Base-by-base conservation (phyloP, 768 basidiomycete genomes). In the Suillus brevipes region DNA sequence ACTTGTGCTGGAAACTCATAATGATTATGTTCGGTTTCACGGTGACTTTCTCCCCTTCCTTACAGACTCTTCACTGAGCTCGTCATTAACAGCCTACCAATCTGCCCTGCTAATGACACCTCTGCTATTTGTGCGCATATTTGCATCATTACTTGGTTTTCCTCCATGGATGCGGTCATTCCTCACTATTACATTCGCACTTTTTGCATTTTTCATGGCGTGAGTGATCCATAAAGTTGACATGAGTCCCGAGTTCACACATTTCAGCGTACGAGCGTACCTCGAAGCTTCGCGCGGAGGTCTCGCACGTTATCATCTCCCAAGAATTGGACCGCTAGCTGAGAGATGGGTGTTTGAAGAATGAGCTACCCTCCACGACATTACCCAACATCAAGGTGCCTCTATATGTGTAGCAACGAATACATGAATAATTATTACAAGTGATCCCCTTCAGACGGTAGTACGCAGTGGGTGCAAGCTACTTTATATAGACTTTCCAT, bases 21-120 rank as follows among this genome's bases (percentile, higher is more conserved):
- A 89, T 69, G 88, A 92, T 74, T 89, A 85, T 67, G 85, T 92
- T 64, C 86, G 91, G 61, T 92, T 92, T 73, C 90, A 91, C 72
- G 89, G 90, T 90, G 61, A 70, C 84, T 72, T 58, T 60, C 34
- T 6, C 18, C 42, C 61, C 43, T 8, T n/a, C 34, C 50, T 61
- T 53, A 37, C 53, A 8, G 62, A 58, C 68, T 57, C 61, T 4
- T 37, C 47, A 61, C 62, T 61, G 55, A 62, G 57, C n/a, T 66
- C 59, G 61, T 62, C 43, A 23, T 56, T 38, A 65, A 25, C 72
- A 94, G 92, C 89, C 37, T 92, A 92, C 72, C 91, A 92, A 77
- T 90, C 90, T 13, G 90, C 89, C 5, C 80, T 94, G 14, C 74
- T 91, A 50, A 86, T 86, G 6, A 85, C 86, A 0, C 90, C 91